Evolutionary conservation across 108 stramenopile genomes (phyloP).

Genomic region (Skeletonema potamos): DNA sequence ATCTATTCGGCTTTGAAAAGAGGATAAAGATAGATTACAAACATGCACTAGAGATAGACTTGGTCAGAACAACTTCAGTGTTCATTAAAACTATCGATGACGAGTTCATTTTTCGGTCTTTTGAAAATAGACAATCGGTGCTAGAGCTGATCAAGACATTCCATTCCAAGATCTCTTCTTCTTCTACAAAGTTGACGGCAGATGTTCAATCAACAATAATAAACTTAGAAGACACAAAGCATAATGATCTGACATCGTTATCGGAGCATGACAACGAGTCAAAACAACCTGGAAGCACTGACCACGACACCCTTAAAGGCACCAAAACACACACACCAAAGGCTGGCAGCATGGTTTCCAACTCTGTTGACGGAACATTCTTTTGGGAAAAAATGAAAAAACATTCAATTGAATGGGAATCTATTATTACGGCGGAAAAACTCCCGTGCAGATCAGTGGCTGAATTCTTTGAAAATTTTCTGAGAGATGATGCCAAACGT

Average conservation of each 20-base stretch:
- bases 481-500: conserved; percentile 17
- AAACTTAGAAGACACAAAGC: background rate
- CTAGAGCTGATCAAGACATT: conserved; percentile 18
- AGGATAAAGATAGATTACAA: conserved; percentile 46
- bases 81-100: conserved; percentile 36
- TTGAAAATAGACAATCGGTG: conserved; percentile 48
- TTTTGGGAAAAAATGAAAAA: conserved; percentile 14
- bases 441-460: conserved; percentile 11
- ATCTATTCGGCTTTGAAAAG: conserved; percentile 76
- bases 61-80: conserved; percentile 54
- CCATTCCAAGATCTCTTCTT: background rate
- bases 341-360: background rate
- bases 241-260: background rate
- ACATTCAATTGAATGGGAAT: conserved; percentile 9
- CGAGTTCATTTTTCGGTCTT: conserved; percentile 57
- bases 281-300: background rate
- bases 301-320: background rate
- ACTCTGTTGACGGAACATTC: background rate
- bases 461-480: conserved; percentile 30
- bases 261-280: background rate
- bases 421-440: conserved; percentile 4
- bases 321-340: background rate
- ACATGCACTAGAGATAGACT: conserved; percentile 39
- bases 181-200: background rate
- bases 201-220: background rate